Evolutionary conservation across 75 land plant species (phyloP).

Genomic region (Sequoia sempervirens): DNA sequence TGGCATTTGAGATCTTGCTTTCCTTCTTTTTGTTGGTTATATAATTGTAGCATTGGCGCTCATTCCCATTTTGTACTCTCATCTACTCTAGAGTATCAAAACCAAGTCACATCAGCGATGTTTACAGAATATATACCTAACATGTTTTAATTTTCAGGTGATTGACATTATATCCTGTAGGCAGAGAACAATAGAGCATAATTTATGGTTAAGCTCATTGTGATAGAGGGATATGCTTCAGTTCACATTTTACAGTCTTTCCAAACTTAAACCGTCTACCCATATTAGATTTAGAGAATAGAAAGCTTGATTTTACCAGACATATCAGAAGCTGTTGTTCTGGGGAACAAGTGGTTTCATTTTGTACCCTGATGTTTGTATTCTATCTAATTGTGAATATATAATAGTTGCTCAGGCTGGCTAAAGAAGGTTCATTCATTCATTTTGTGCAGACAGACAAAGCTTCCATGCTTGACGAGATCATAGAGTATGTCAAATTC

Average conservation of each 20-base stretch:
- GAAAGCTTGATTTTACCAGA: background rate
- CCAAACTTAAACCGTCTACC: background rate
- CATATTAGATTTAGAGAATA: background rate
- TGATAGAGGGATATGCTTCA: background rate
- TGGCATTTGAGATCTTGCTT: background rate
- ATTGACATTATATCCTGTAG: background rate
- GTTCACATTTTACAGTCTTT: background rate
- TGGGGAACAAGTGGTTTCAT: background rate
- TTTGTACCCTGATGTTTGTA: background rate
- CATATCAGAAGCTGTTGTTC: background rate
- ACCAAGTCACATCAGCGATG: background rate
- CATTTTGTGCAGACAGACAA: conserved; percentile 71
- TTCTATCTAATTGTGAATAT: background rate
- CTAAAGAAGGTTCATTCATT: conserved; percentile 1
- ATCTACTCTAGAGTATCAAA: background rate
- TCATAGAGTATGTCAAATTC: conserved; percentile 87
- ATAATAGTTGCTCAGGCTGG: background rate
- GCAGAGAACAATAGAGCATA: background rate
- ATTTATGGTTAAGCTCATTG: background rate
- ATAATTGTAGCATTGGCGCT: background rate
- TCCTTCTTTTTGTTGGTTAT: background rate
- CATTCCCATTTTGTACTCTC: background rate
- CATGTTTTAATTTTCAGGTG: background rate
- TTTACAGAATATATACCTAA: background rate
- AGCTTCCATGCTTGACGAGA: conserved; percentile 93